These are phyloP conservation scores for Metarhizium album DNA, from an alignment of 2,329 filamentous ascomycete species.

Conservation along the genomic window DNA sequence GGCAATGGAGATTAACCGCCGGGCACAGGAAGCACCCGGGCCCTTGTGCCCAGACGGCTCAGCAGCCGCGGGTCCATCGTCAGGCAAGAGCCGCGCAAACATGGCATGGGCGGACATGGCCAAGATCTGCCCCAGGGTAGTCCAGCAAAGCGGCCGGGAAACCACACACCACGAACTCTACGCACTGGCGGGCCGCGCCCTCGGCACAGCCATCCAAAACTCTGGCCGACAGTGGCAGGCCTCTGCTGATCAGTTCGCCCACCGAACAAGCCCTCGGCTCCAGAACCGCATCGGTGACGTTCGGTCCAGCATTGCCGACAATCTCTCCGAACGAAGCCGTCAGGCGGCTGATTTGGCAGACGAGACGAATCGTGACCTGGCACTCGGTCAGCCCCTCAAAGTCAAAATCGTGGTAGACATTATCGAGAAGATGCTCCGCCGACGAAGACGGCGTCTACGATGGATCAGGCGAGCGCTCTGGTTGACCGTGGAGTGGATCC, in stretches of 20 bases:
- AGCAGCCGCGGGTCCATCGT: conserved; percentile 12
- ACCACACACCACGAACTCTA: conserved; percentile 36
- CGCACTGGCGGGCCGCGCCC: conserved; percentile 39
- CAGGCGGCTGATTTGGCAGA: conserved; percentile 69
- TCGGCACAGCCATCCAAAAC: conserved; percentile 34
- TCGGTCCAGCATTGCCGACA: conserved; percentile 36
- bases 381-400: conserved; percentile 64
- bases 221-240: conserved; percentile 46
- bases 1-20: conserved; percentile 65
- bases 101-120: conserved; percentile 33
- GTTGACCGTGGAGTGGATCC: conserved; percentile 74
- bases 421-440: conserved; percentile 64
- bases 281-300: conserved; percentile 35
- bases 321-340: conserved; percentile 50
- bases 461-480: conserved; percentile 70
- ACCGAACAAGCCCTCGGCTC: conserved; percentile 43
- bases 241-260: conserved; percentile 48
- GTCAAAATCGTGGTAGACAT: conserved; percentile 72
- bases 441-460: conserved; percentile 55
- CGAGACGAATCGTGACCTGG: conserved; percentile 63
- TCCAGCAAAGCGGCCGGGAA: conserved; percentile 19
- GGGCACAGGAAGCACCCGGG: conserved; percentile 41
- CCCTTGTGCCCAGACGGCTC: conserved; percentile 19
- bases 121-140: conserved; percentile 26
- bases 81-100: conserved; percentile 11